Conservation (phyloP, 2,329 filamentous ascomycete species). For the Diaporthe helianthi region DNA sequence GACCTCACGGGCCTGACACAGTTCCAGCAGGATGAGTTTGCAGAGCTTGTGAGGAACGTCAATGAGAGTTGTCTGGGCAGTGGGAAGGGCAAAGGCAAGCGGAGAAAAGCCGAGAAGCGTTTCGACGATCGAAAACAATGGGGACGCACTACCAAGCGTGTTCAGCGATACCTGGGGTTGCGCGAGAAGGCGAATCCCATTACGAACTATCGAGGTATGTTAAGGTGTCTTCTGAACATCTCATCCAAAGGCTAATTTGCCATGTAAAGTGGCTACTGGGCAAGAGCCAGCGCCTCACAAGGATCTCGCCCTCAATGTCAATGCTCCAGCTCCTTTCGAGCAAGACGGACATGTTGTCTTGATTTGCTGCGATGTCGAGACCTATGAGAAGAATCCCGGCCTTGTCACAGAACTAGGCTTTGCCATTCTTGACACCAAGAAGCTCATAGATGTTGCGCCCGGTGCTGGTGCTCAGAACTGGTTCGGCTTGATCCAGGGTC, state of each 20-base stretch:
- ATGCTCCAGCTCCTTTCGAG: constrained; percentile 51
- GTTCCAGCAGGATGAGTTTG: constrained; percentile 46
- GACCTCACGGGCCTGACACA: constrained; percentile 44
- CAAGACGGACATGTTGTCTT: constrained; percentile 70
- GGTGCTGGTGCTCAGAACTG: constrained; percentile 70
- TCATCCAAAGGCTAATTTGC: background rate
- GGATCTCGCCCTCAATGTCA: constrained; percentile 48
- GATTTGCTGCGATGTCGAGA: constrained; percentile 82
- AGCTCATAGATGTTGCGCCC: constrained; percentile 61
- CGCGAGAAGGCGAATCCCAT: constrained; percentile 45
- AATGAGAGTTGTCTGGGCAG: constrained; percentile 29
- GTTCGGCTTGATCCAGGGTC: constrained; percentile 69
- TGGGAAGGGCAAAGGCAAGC: constrained; percentile 45
- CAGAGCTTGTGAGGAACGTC: constrained; percentile 52
- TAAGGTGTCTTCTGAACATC: background rate
- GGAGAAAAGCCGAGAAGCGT: constrained; percentile 57
- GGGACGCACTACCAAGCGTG: constrained; percentile 64
- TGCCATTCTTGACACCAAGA: constrained; percentile 75
- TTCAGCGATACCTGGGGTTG: constrained; percentile 76
- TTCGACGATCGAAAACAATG: constrained; percentile 58
- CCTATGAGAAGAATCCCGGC: constrained; percentile 71
- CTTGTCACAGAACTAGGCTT: constrained; percentile 87
- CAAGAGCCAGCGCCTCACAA: constrained; percentile 25
- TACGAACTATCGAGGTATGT: constrained; percentile 21
- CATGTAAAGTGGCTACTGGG: constrained; percentile 9